Evolutionary conservation across 345 rosid genomes (phyloP).

Genomic region (Triadica sebifera): DNA sequence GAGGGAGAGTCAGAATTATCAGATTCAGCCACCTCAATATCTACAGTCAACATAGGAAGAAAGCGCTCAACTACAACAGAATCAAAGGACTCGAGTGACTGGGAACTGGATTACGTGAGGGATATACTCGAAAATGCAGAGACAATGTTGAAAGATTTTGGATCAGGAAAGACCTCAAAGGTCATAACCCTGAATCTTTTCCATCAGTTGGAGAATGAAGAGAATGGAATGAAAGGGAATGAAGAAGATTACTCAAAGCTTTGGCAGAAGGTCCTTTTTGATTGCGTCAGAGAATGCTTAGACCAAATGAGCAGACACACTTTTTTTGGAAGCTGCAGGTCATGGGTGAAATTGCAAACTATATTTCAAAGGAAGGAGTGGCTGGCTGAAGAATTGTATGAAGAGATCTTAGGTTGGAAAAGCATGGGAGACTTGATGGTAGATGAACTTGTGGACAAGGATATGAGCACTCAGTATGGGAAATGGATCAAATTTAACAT

Average conservation of each 20-base stretch:
- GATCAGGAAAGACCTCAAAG: constrained; percentile 37
- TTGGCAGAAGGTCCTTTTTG: constrained; percentile 53
- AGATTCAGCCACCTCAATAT: constrained; percentile 44
- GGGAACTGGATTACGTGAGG: constrained; percentile 62
- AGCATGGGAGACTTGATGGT: constrained; percentile 63
- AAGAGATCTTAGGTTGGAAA: constrained; percentile 51
- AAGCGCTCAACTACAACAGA: constrained; percentile 20
- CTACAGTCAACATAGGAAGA: constrained; percentile 23
- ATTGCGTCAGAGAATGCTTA: constrained; percentile 51
- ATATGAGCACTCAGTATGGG: constrained; percentile 63
- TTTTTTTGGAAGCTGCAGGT: constrained; percentile 48
- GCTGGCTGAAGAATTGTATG: constrained; percentile 61
- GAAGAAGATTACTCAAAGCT: constrained; percentile 42
- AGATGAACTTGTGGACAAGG: constrained; percentile 77
- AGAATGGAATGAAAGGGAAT: constrained; percentile 20
- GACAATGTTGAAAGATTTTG: constrained; percentile 40
- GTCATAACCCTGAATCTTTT: constrained; percentile 43
- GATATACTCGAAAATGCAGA: constrained; percentile 44
- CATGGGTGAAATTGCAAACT: constrained; percentile 33
- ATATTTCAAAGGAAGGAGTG: constrained; percentile 40
- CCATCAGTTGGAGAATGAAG: constrained; percentile 45
- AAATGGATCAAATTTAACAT: constrained; percentile 66
- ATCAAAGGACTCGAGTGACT: constrained; percentile 28
- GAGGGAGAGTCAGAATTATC: constrained; percentile 35
- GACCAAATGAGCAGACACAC: constrained; percentile 32